Percentiles rank a stretch among this genome's conserved stretches.
Conservation (phyloP, 1,284 basidiomycete species). For the Chiua sp. region DNA sequence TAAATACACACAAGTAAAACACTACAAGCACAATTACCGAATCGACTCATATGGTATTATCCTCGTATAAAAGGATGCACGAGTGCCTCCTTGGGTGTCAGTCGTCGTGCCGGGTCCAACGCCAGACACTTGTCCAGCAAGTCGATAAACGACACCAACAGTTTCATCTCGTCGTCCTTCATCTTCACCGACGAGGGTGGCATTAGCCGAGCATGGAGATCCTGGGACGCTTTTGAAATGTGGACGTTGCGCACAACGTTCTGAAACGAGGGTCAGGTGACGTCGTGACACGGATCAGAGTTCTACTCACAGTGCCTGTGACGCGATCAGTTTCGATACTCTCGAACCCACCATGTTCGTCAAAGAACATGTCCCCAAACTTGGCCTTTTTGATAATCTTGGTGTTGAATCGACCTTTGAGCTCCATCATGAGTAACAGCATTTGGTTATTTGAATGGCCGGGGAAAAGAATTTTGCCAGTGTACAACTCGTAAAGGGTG, state of each 20-base stretch:
- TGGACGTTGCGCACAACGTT: conserved; percentile 83
- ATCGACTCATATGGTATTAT: conserved; percentile 35
- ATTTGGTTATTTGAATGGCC: conserved; percentile 98
- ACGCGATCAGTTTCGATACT: conserved; percentile 85
- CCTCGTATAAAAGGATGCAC: conserved; percentile 87
- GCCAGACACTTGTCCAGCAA: conserved; percentile 91
- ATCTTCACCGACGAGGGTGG: conserved; percentile 79
- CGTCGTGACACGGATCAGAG: conserved; percentile 9
- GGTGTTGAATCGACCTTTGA: conserved; percentile 92
- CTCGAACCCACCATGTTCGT: conserved; percentile 85
- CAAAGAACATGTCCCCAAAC: conserved; percentile 93
- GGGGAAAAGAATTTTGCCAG: conserved; percentile 98
- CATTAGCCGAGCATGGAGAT: conserved; percentile 84
- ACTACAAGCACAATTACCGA: conserved; percentile 23
- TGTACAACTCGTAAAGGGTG: conserved; percentile 97
- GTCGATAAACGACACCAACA: conserved; percentile 88
- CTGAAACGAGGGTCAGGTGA: conserved; percentile 47
- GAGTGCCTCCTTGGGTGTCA: conserved; percentile 85
- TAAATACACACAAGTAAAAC: conserved; percentile 33
- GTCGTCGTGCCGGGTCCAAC: conserved; percentile 86
- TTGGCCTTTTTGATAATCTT: conserved; percentile 95
- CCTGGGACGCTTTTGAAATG: conserved; percentile 83
- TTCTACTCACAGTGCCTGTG: conserved; percentile 73
- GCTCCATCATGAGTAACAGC: conserved; percentile 96
- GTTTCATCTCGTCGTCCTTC: conserved; percentile 88